Conservation (phyloP, 352 stramenopile species). For the Globisporangium orthogonon region DNA sequence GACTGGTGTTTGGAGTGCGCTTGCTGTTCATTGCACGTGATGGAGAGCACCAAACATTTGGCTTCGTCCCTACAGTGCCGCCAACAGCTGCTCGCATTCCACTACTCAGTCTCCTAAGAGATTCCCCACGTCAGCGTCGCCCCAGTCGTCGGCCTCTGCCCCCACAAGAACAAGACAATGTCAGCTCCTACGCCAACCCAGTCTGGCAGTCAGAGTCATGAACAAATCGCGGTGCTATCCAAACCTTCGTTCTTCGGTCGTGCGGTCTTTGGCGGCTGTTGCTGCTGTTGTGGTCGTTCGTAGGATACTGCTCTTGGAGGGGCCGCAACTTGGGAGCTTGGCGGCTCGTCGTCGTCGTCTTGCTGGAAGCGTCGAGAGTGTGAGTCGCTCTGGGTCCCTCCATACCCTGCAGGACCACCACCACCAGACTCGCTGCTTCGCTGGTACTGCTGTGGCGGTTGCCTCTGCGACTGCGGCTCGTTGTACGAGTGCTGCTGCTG, state of each 20-base stretch:
- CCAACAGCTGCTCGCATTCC: not conserved
- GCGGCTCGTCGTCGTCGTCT: slow-evolving; percentile 15
- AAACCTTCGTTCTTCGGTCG: slow-evolving; percentile 55
- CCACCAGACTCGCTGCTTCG: slow-evolving; percentile 16
- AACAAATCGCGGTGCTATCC: slow-evolving; percentile 13
- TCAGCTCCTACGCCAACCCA: slow-evolving; percentile 10
- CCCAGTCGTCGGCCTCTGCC: slow-evolving; percentile 72
- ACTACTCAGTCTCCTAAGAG: slow-evolving; percentile 49
- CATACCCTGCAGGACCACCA: not conserved
- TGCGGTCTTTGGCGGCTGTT: slow-evolving; percentile 24
- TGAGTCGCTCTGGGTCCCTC: slow-evolving; percentile 1
- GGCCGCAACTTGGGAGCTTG: slow-evolving; percentile 35
- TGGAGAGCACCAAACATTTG: not conserved
- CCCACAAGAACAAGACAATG: slow-evolving; percentile 7
- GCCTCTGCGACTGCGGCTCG: slow-evolving; percentile 18
- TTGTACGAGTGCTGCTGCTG: slow-evolving; percentile 22
- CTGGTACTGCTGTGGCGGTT: slow-evolving; percentile 26
- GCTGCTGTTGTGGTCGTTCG: slow-evolving; percentile 21
- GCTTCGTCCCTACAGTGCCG: not conserved
- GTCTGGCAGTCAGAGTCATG: slow-evolving; percentile 5
- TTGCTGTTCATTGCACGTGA: not conserved
- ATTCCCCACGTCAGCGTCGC: slow-evolving; percentile 71
- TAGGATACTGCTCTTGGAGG: slow-evolving; percentile 24
- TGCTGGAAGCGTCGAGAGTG: slow-evolving; percentile 20
- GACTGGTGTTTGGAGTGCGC: not conserved